A percentile compares a stretch with the other conserved stretches of the same genome.
Evolutionary conservation across 768 basidiomycete species (phyloP).

Genomic region (Mycena galopus): DNA sequence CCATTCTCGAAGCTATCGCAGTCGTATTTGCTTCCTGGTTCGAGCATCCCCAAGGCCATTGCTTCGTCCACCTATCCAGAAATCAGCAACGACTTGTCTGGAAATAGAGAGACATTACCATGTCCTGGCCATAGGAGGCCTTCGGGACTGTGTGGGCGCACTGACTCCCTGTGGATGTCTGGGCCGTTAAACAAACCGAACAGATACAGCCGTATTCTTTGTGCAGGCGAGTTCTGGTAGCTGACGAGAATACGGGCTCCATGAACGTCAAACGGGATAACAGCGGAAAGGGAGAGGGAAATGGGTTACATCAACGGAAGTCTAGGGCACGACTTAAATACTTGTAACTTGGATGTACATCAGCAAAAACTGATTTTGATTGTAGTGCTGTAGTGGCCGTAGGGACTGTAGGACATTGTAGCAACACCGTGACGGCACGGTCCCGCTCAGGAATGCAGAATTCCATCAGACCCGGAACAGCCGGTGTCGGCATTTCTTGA

Average conservation of each 20-base stretch:
- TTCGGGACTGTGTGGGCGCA: background rate
- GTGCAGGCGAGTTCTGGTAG: background rate
- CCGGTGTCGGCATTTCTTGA: too few relatives aligned
- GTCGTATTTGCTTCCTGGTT: background rate
- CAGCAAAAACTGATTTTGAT: too few relatives aligned
- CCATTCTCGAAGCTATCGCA: constrained; percentile 1
- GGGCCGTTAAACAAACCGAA: background rate
- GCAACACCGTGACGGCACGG: too few relatives aligned
- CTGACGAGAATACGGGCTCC: background rate
- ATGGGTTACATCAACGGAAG: background rate
- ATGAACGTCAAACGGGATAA: background rate
- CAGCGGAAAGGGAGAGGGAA: background rate
- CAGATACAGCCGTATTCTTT: background rate
- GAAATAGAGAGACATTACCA: background rate
- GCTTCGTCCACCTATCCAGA: background rate
- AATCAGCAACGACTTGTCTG: background rate
- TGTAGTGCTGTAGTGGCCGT: too few relatives aligned
- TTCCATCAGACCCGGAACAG: too few relatives aligned
- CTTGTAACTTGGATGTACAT: too few relatives aligned
- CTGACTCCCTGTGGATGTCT: constrained; percentile 3
- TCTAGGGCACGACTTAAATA: background rate
- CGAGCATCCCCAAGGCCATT: background rate
- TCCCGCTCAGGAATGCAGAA: too few relatives aligned
- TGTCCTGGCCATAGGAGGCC: background rate
- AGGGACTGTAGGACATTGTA: too few relatives aligned